Percentiles rank a stretch among this genome's conserved stretches.
These are phyloP conservation scores for Candida palmyrensis DNA, from an alignment of 805 yeast genomes.

Conservation along the genomic window DNA sequence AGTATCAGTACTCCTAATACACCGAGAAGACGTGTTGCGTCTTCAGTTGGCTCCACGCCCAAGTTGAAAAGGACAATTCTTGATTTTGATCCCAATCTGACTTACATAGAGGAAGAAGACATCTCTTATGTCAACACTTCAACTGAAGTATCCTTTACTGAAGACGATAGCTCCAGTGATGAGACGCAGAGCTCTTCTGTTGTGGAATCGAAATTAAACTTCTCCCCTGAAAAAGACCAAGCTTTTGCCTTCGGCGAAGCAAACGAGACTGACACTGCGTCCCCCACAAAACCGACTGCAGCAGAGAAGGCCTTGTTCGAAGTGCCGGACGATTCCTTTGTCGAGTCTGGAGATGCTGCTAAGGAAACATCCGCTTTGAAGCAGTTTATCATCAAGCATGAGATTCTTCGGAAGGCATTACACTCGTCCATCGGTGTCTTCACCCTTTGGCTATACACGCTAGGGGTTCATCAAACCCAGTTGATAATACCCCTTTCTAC, in stretches of 20 bases:
- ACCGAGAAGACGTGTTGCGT: too few relatives aligned
- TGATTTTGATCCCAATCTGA: slow-evolving; percentile 18
- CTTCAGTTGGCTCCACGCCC: too few relatives aligned
- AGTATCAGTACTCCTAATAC: too few relatives aligned
- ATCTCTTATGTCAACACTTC: slow-evolving; percentile 24
- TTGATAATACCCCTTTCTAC: slow-evolving; percentile 57
- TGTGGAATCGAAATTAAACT: neutral
- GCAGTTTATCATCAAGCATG: slow-evolving; percentile 66
- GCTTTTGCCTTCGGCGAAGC: neutral
- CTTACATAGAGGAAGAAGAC: slow-evolving; percentile 36
- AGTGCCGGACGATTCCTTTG: slow-evolving; percentile 2
- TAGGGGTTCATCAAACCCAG: slow-evolving; percentile 49
- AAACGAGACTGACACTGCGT: too few relatives aligned
- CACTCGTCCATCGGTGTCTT: slow-evolving; percentile 88
- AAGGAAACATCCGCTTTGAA: slow-evolving; percentile 7
- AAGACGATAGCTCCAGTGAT: slow-evolving; percentile 10
- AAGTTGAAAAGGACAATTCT: slow-evolving; percentile 13
- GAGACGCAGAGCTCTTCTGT: slow-evolving; percentile 8
- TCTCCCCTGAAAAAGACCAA: neutral
- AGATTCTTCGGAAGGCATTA: slow-evolving; percentile 80
- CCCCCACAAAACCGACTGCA: slow-evolving; percentile 1
- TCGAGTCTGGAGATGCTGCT: neutral
- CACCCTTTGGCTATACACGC: slow-evolving; percentile 66
- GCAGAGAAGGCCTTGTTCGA: slow-evolving; percentile 5
- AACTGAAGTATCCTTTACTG: slow-evolving; percentile 13